Base-by-base conservation (phyloP, 257 asterid genomes). In the Solanum raphanifolium region DNA sequence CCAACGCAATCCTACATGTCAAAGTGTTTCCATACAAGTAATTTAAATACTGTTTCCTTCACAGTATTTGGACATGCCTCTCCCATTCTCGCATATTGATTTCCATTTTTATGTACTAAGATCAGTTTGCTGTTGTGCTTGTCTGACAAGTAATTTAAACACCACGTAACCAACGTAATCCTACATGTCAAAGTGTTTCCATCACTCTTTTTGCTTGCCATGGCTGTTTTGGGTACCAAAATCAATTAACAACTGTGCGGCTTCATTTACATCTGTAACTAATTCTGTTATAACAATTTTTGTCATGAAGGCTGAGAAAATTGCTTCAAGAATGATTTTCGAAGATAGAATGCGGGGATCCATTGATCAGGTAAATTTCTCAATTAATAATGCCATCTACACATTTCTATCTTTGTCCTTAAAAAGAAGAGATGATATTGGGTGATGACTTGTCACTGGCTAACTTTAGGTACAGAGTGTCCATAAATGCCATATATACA, bases 311-410 rank as follows among this genome's bases (percentile, higher is more conserved):
- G 99, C 99, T 88, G 99, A 97, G 92, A 96, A 97, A 91, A 95
- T 97, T 91, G 99, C 99, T 87, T 97, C 99, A 83, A 95, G 94
- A 92, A 97, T 96, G 99, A 95, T 97, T 10, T 94, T 87, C 46
- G 99, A 97, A 93, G 99, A 97, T 91, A 93, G 99, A 91, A 97
- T 96, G 99, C 93, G 94, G 87, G 99, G 99, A 74, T 97, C 99
- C 25, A 96, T 97, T 90, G 99, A 97, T 89, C 99, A 97, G 99
- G 99, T 94, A 92, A 36, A 86, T 66, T 39, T 60, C 35, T 76
- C 43, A 48, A 20, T 82, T 20, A 48, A 31, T 82, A 31, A 48
- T 82, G 69, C 69, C 86, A 48, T 48, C 86, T 82, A 52, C 29
- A 32, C 43, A 76, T 76, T 76, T 39, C 65, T 41, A 41, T 78